Conservation (phyloP, 495 filamentous ascomycete genomes). For the Aspergillus egyptiacus region DNA sequence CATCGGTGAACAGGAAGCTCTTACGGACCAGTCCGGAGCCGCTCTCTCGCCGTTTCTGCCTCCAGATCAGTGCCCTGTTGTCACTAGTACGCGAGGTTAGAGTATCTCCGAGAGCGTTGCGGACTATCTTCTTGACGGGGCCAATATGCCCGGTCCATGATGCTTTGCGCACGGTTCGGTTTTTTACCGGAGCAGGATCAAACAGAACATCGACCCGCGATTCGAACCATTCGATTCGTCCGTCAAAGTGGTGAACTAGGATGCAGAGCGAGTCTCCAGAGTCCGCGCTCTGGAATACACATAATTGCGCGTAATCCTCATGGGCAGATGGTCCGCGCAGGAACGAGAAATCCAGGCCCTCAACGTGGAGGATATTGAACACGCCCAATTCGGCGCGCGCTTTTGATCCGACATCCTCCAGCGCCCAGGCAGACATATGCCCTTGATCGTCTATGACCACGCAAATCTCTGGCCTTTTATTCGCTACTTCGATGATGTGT, state of each 20-base stretch:
- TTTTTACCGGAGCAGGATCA: slow-evolving; percentile 64
- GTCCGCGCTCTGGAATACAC: slow-evolving; percentile 60
- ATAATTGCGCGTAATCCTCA: slow-evolving; percentile 63
- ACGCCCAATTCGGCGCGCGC: slow-evolving; percentile 59
- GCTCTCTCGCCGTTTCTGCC: slow-evolving; percentile 46
- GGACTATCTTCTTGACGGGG: slow-evolving; percentile 75
- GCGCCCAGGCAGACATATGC: slow-evolving; percentile 88
- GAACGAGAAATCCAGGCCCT: slow-evolving; percentile 63
- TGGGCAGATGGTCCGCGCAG: slow-evolving; percentile 35
- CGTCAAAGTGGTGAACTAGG: slow-evolving; percentile 84
- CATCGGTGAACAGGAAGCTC: slow-evolving; percentile 60
- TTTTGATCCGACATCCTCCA: slow-evolving; percentile 84
- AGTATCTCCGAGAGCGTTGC: slow-evolving; percentile 72
- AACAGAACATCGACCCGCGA: slow-evolving; percentile 74
- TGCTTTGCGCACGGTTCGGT: slow-evolving; percentile 51
- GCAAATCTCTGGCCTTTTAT: slow-evolving; percentile 79
- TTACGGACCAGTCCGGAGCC: slow-evolving; percentile 56
- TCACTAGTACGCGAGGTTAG: slow-evolving; percentile 74
- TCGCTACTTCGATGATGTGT: slow-evolving; percentile 82
- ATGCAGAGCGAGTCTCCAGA: slow-evolving; percentile 60
- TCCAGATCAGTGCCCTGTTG: slow-evolving; percentile 81
- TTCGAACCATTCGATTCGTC: slow-evolving; percentile 74
- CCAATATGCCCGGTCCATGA: slow-evolving; percentile 82
- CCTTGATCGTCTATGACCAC: slow-evolving; percentile 78
- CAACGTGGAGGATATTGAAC: slow-evolving; percentile 84